phyloP scores from a whole-genome alignment of 1,284 basidiomycete genomes.

The Filobasidium uniguttulatum region DNA sequence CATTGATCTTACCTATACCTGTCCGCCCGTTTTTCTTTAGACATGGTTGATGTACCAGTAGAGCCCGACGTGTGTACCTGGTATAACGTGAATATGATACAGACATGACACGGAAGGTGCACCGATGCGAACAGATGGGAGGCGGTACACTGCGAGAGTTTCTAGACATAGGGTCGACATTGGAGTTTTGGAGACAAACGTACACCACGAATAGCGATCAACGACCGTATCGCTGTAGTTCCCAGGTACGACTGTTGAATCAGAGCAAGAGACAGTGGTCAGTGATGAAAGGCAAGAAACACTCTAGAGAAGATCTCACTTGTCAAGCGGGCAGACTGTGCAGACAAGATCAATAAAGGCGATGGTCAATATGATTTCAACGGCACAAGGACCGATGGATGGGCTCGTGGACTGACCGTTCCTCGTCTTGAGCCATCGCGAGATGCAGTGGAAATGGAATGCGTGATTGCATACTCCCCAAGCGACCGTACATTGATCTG shows the following conservation, averaged over 20 bases:
- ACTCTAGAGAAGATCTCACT: slow-evolving; percentile 36
- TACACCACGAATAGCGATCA: no score
- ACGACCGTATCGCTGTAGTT: slow-evolving; percentile 38
- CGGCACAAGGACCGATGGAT: background rate
- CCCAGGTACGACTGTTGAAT: slow-evolving; percentile 34
- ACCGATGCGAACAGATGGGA: no score
- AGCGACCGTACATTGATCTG: slow-evolving; percentile 80
- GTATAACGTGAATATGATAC: no score
- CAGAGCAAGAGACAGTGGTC: background rate
- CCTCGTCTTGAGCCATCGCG: slow-evolving; percentile 96
- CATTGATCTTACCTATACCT: no score
- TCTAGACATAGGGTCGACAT: no score
- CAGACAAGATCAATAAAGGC: slow-evolving; percentile 12
- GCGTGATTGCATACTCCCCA: slow-evolving; percentile 99
- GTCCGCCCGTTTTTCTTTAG: no score
- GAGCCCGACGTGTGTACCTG: no score
- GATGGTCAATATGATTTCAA: background rate
- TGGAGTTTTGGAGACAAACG: no score
- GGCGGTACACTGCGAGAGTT: no score
- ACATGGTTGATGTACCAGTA: no score
- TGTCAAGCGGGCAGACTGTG: slow-evolving; percentile 87
- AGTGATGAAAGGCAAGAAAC: background rate
- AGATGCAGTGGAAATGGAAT: slow-evolving; percentile 99
- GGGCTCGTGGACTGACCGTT: slow-evolving; percentile 42
- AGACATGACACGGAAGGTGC: no score